Base-by-base conservation (phyloP, 2,329 filamentous ascomycete genomes). In the Capronia coronata region DNA sequence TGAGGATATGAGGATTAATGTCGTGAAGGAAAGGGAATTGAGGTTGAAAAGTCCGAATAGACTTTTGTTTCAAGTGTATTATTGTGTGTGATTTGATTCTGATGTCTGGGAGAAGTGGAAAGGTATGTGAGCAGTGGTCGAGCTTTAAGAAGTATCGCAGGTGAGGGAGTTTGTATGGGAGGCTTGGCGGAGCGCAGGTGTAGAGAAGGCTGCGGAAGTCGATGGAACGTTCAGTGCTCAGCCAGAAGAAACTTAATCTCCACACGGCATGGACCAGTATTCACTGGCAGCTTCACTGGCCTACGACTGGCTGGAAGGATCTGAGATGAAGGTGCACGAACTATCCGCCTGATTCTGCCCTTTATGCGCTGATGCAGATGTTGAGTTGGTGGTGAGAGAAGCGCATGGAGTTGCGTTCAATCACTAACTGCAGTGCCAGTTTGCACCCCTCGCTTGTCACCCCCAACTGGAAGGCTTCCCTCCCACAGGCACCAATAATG, bases 61-160 rank as follows among this genome's bases (percentile, higher is more conserved):
- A 48, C 44, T 52, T 46, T 30, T n/a, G n/a, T 37, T 25, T 16
- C 23, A 43, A 34, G 23, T 32, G 19, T 48, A 22, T 41, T 19
- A 41, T 5, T 37, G 4, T 37, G 48, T 48, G 10, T 53, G 50
- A 43, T 52, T 51, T 53, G 50, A 43, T 52, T 51, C 45, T 47
- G 25, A 27, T 41, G 22, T 49, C 44, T 52, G 49, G 34, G 18
- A 34, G 32, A 27, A 22, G 8, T 23, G 25, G 16, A 35, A 41
- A 34, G 38, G 19, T 23, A n/a, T 23, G 38, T n/a, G 38, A 41
- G 38, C 16, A 21, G 3, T n/a, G n/a, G 37, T 32, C 25, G 37
- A 22, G 21, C 23, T 47, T 48, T 48, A 48, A 42, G 35, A 48
- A 47, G 34, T 18, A 2, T 37, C 16, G 34, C 16, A 37, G 34